Base-by-base conservation (phyloP, 2,329 filamentous ascomycete species). In the Cadophora gregata region DNA sequence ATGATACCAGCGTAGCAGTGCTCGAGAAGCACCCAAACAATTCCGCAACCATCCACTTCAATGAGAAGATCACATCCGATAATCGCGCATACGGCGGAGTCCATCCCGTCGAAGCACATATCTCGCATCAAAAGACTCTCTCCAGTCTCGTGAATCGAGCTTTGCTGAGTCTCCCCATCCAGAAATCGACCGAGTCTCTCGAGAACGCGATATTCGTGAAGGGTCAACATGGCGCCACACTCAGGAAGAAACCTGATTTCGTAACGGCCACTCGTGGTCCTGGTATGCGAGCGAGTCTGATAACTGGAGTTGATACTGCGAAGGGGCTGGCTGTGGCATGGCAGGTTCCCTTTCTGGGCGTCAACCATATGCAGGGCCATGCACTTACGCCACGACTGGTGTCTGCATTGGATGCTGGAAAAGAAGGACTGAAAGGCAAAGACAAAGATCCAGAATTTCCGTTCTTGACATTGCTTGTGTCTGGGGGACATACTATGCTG, bases 321-420 rank as follows among this genome's bases (percentile, higher is more conserved):
- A 98, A 98, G 79, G 96, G 93, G 0, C 84, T 98, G 24, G 88
- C 94, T 0, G 83, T 92, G 24, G 93, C 93, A 45, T 97, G 92
- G 92, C 85, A 88, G 70, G 85, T 93, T 45, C 94, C 95, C 3
- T 81, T 98, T 36, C 78, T 98, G 0, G 96, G 89, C 0, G 92
- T 97, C 0, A 92, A 99, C 78, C 96, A 99, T 79, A 98, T 99
- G 96, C 94, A 97, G 78, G 96, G 94, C 12, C 96, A 99, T 79
- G 91, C 96, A 21, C 81, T 99, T 69, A 98, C 96, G 21, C 92
- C 95, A 19, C 85, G 93, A 10, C 85, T 99, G 50, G 89, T 90
- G 4, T 80, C 82, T 36, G 91, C 91, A 5, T 79, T 95, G 67
- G 76, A 82, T 50, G 21, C 31, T 25, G 27, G 19, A 16, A 24